phyloP scores from a whole-genome alignment of 345 rosid species.

The Turritis glabra region DNA sequence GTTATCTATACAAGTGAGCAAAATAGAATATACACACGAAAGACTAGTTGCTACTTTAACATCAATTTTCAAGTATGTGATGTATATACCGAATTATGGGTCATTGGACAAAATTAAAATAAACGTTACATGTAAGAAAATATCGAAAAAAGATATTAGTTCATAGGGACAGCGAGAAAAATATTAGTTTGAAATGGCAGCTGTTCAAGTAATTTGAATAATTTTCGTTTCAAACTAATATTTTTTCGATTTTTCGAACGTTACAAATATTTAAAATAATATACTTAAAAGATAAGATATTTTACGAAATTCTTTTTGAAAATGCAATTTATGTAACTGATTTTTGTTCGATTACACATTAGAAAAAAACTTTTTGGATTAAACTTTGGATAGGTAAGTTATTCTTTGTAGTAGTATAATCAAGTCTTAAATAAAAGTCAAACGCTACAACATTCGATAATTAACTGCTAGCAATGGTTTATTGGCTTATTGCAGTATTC shows the following conservation, averaged over 20 bases:
- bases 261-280: not conserved
- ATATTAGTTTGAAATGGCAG: not conserved
- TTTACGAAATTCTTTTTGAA: not conserved
- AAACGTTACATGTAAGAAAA: too few species aligned
- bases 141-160: too few species aligned
- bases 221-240: too few species aligned
- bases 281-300: not conserved
- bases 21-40: too few species aligned
- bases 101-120: too few species aligned
- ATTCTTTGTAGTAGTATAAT: not conserved
- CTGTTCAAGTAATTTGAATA: not conserved
- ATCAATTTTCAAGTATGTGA: too few species aligned
- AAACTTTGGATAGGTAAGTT: not conserved
- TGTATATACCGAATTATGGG: too few species aligned
- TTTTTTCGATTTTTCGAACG: not conserved
- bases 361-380: not conserved
- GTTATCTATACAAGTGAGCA: not conserved
- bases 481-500: not conserved
- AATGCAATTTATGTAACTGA: not conserved
- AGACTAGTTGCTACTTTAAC: too few species aligned
- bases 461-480: not conserved
- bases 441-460: not conserved
- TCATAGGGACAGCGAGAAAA: not conserved
- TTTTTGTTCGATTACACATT: not conserved
- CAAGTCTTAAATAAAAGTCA: conserved; percentile 3